Conservation (phyloP, 768 basidiomycete genomes). For the Boletus pseudo-olivaceus region DNA sequence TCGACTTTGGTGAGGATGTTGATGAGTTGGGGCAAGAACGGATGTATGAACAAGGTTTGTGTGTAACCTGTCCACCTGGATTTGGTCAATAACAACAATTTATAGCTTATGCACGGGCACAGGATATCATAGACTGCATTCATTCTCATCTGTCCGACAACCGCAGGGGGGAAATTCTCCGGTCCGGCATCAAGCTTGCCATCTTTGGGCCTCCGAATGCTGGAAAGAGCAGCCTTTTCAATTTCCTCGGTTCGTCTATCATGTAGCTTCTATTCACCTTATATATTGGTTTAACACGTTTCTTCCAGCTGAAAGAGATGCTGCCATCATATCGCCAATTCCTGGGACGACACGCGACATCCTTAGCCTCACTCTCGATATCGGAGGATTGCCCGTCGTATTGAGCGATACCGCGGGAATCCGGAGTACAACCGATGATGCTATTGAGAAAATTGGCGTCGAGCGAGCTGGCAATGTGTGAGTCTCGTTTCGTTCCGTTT, state of each 20-base stretch:
- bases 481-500: slow-evolving; percentile 25
- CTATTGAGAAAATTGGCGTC: slow-evolving; percentile 80
- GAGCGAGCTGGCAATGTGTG: slow-evolving; percentile 68
- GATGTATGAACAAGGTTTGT: slow-evolving; percentile 65
- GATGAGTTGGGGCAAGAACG: slow-evolving; percentile 81
- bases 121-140: slow-evolving; percentile 49
- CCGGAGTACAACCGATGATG: slow-evolving; percentile 55
- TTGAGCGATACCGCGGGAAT: slow-evolving; percentile 87
- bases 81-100: neutral
- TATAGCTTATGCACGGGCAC: slow-evolving; percentile 53
- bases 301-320: slow-evolving; percentile 73
- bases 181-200: slow-evolving; percentile 75
- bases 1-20: slow-evolving; percentile 86
- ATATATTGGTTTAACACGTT: neutral
- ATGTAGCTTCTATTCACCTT: neutral
- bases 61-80: neutral
- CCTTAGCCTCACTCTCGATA: slow-evolving; percentile 79
- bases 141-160: slow-evolving; percentile 60
- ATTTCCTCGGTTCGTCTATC: slow-evolving; percentile 62
- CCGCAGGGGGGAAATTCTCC: slow-evolving; percentile 77
- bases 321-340: slow-evolving; percentile 83
- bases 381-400: slow-evolving; percentile 80
- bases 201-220: slow-evolving; percentile 94
- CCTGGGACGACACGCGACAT: slow-evolving; percentile 91
- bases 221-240: slow-evolving; percentile 88